Conservation (phyloP, 805 yeast species). For the Candida taoyuanica region DNA sequence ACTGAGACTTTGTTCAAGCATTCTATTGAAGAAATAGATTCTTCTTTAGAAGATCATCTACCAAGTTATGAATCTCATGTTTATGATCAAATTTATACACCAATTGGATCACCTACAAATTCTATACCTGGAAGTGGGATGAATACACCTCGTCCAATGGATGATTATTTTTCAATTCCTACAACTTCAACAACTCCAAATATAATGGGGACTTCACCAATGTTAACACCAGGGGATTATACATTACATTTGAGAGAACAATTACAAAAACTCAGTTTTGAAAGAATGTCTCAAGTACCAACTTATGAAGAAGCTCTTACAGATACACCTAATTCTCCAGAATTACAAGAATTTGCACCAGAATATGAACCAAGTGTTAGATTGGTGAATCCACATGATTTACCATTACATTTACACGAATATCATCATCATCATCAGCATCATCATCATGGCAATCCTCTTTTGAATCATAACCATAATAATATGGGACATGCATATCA, state of each 20-base stretch:
- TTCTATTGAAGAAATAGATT: constrained; percentile 12
- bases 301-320: constrained; percentile 65
- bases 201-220: constrained; percentile 4
- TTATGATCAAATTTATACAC: constrained; percentile 45
- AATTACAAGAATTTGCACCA: constrained; percentile 49
- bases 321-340: constrained; percentile 37
- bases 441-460: background rate
- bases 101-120: constrained; percentile 10
- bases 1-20: constrained; percentile 27
- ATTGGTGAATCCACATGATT: background rate
- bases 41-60: constrained; percentile 38
- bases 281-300: constrained; percentile 59
- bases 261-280: constrained; percentile 27
- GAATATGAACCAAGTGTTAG: constrained; percentile 34
- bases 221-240: constrained; percentile 5
- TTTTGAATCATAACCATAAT: too few relatives aligned
- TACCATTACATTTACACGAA: background rate
- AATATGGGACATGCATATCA: too few relatives aligned
- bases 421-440: background rate
- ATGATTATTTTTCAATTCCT: constrained; percentile 8
- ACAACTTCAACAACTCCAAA: background rate
- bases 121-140: constrained; percentile 5
- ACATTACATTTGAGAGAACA: constrained; percentile 8
- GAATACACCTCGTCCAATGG: constrained; percentile 7
- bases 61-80: constrained; percentile 69